Percentiles rank a stretch among this genome's conserved stretches.
Evolutionary conservation across 2,329 filamentous ascomycete species (phyloP).

Genomic region (Neonectria sp.): DNA sequence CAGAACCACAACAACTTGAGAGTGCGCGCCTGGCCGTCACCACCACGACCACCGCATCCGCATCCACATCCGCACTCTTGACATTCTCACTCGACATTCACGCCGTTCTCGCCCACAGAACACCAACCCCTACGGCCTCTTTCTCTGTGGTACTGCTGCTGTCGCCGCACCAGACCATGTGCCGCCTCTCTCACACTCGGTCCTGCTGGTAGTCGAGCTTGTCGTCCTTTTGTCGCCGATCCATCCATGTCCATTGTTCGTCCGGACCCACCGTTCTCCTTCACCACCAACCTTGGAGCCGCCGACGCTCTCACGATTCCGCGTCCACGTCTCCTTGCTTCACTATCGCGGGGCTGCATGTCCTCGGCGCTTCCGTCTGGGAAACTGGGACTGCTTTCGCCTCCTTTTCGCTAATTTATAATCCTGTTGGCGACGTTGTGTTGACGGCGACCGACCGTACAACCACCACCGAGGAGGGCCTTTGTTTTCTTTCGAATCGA

Average conservation of each 20-base stretch:
- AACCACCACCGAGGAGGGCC: constrained; percentile 36
- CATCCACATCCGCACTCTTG: constrained; percentile 20
- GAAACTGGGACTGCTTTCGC: constrained; percentile 7
- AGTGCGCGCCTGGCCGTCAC: constrained; percentile 43
- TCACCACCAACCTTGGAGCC: constrained; percentile 45
- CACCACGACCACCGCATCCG: constrained; percentile 31
- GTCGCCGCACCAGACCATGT: constrained; percentile 44
- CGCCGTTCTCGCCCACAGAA: constrained; percentile 32
- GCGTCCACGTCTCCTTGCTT: constrained; percentile 17
- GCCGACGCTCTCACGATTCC: constrained; percentile 37
- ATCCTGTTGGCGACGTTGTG: constrained; percentile 37
- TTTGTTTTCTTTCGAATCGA: constrained; percentile 49
- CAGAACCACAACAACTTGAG: constrained; percentile 40
- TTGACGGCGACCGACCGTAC: constrained; percentile 32
- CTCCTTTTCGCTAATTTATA: constrained; percentile 41
- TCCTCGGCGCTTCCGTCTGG: constrained; percentile 9
- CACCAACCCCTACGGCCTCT: constrained; percentile 15
- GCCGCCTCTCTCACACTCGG: constrained; percentile 37
- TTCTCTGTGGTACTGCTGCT: constrained; percentile 32
- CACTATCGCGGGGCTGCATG: constrained; percentile 10
- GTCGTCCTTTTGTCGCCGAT: constrained; percentile 31
- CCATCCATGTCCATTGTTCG: constrained; percentile 30
- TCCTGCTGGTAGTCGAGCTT: constrained; percentile 44
- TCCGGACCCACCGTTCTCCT: constrained; percentile 43
- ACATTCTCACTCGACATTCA: constrained; percentile 32